Conservation (phyloP, 2,329 filamentous ascomycete genomes). For the Teratosphaeria viscida region DNA sequence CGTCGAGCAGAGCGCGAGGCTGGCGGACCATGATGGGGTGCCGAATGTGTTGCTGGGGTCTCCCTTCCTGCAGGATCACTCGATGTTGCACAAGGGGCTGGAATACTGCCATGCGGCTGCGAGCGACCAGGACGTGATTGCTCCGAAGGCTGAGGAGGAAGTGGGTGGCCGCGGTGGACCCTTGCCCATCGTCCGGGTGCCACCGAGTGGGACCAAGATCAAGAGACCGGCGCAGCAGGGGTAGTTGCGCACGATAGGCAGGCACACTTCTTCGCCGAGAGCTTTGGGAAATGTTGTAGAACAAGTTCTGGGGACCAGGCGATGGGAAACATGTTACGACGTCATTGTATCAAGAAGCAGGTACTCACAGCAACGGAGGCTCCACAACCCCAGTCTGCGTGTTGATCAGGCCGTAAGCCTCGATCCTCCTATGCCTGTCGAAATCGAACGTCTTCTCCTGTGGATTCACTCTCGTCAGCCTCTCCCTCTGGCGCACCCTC, state of each 20-base stretch:
- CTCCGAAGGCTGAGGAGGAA: conserved; percentile 7
- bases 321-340: neutral
- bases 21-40: conserved; percentile 5
- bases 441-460: conserved; percentile 36
- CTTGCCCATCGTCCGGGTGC: neutral
- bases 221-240: neutral
- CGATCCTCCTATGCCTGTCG: conserved; percentile 34
- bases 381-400: conserved; percentile 33
- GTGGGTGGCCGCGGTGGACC: neutral
- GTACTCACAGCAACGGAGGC: conserved; percentile 1
- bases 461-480: neutral
- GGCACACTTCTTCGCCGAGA: neutral
- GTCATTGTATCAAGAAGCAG: neutral
- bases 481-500: neutral
- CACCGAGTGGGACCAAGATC: neutral
- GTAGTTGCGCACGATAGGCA: neutral
- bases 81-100: conserved; percentile 10
- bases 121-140: conserved; percentile 5
- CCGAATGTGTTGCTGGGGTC: conserved; percentile 10
- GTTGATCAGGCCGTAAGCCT: conserved; percentile 33
- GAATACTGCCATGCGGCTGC: conserved; percentile 7
- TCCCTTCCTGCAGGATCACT: conserved; percentile 3
- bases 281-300: neutral
- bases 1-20: conserved; percentile 4
- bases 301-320: neutral